Conservation (phyloP, 2,329 filamentous ascomycete genomes). For the Lomentospora prolificans region DNA sequence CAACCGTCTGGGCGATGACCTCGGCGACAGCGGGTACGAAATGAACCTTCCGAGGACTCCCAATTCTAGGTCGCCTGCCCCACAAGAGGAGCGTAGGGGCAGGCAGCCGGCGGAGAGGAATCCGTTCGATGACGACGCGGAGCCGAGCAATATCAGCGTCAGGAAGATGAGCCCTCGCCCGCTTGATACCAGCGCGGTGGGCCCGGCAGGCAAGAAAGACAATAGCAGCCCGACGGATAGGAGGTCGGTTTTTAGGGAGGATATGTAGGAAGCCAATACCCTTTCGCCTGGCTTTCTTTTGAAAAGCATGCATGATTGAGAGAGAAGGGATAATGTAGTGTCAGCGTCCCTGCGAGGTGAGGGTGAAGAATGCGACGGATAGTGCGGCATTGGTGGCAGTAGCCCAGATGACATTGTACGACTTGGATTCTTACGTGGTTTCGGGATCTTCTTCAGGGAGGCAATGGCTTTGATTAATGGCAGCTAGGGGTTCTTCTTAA, state of each 20-base stretch:
- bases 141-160: conserved; percentile 50
- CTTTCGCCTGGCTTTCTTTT: too few species aligned
- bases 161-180: conserved; percentile 69
- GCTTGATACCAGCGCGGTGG: conserved; percentile 38
- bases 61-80: conserved; percentile 25
- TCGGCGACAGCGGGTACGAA: conserved; percentile 33
- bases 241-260: conserved; percentile 60
- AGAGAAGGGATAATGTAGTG: neutral
- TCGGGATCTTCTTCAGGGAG: neutral
- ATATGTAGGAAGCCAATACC: conserved; percentile 47
- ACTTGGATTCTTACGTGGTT: neutral
- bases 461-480: neutral
- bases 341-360: neutral
- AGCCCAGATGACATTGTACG: neutral
- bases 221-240: conserved; percentile 55
- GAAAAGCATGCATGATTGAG: too few species aligned
- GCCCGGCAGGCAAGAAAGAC: conserved; percentile 18
- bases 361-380: neutral
- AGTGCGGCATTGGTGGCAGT: neutral
- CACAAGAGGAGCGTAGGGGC: conserved; percentile 31
- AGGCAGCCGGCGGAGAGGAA: conserved; percentile 31
- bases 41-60: conserved; percentile 34
- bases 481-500: neutral
- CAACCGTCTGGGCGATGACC: conserved; percentile 13
- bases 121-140: conserved; percentile 63